Evolutionary conservation across 139 green algal genomes (phyloP).

Genomic region (Asterochloris sp.): DNA sequence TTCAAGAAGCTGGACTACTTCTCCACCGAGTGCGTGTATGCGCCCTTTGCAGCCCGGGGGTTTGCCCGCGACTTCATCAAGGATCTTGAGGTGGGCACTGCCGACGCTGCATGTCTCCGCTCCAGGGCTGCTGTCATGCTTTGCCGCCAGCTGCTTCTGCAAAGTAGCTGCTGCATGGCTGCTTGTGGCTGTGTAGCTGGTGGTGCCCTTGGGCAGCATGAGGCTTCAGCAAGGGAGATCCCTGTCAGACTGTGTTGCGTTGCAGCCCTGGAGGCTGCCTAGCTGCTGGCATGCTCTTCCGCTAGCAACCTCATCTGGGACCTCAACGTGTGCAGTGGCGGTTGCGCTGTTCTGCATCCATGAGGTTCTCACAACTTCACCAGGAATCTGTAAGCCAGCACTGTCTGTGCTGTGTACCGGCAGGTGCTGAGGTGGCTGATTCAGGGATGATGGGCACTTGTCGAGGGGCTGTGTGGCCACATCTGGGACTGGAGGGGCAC

Average conservation of each 20-base stretch:
- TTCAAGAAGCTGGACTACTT: constrained; percentile 99
- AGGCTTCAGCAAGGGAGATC: neutral
- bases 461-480: no score
- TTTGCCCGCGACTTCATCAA: constrained; percentile 94
- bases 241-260: neutral
- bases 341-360: no score
- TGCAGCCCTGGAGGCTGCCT: no score
- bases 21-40: constrained; percentile 93
- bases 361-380: no score
- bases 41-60: constrained; percentile 89
- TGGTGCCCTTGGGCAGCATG: neutral
- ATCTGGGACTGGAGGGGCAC: no score
- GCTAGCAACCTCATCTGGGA: no score
- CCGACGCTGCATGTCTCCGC: neutral
- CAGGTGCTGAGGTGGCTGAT: no score
- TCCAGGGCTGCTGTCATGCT: neutral
- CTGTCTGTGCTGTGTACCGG: no score
- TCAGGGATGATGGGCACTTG: no score
- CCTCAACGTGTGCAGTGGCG: no score
- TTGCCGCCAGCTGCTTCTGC: neutral
- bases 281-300: no score
- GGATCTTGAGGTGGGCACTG: constrained; percentile 75
- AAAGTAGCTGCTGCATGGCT: neutral
- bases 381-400: no score
- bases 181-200: neutral